Base-by-base conservation (phyloP, 139 green algal species). In the Chlamydomonas asymmetrica region DNA sequence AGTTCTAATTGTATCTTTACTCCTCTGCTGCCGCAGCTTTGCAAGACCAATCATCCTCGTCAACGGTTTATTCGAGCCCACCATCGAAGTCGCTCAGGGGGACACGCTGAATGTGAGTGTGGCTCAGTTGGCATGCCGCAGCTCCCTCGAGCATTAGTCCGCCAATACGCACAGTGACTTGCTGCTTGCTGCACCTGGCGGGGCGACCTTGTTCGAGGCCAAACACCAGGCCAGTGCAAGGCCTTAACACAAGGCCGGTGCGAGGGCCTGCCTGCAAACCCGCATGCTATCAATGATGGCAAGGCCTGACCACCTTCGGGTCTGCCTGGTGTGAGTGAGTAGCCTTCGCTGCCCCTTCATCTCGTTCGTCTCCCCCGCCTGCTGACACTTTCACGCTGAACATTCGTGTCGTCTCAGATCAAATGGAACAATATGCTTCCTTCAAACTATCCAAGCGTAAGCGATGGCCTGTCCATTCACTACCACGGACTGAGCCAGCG, bases 401-500 rank as follows among this genome's bases (percentile, higher is more conserved):
- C 45, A 10, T 16, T 10, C 45, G n/a, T n/a, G 18, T n/a, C 5
- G 10, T 6, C 49, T 34, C 83, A 89, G 78, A 65, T 89, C 7
- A 84, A 49, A 22, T 37, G 89, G 6, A 43, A 77, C 49, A 89
- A 89, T 66, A 72, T 86, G 35, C 41, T 90, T 4, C 84, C 84
- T 0, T 22, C 39, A 3, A 32, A 54, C 20, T 83, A 65, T 23
- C 87, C 87, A n/a, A 48, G 23, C 20, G 61, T 72, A 0, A 40
- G 54, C 27, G 61, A 75, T 34, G 87, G 87, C 48, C 80, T 91
- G 49, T 66, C 67, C 6, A 75, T 91, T 20, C 87, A 91, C 69
- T 90, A 59, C 31, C 87, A 91, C 61, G 87, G 87, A 59, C 66
- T 88, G 18, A 67, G 29, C 41, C 85, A 86, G 82, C 48, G 39